Conservation (phyloP, 2,329 filamentous ascomycete species). For the Fusarium kyushuense region DNA sequence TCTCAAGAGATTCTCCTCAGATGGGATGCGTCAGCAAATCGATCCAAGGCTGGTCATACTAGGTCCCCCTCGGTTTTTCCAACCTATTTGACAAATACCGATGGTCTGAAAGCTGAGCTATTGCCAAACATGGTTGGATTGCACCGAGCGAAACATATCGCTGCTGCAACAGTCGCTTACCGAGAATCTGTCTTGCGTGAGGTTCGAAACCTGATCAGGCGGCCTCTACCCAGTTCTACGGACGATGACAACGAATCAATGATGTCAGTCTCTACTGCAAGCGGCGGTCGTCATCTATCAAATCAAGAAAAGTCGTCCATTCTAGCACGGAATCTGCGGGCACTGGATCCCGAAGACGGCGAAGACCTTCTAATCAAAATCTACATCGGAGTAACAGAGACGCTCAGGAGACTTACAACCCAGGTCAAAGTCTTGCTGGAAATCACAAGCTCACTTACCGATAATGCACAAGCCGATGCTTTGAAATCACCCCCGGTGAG, state of each 20-base stretch:
- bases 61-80: conserved; percentile 78
- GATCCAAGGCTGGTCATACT: conserved; percentile 74
- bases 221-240: conserved; percentile 88
- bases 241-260: conserved; percentile 95
- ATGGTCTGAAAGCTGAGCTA: conserved; percentile 77
- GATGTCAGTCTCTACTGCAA: conserved; percentile 83
- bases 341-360: conserved; percentile 84
- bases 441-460: conserved; percentile 81
- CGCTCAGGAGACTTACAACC: conserved; percentile 83
- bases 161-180: conserved; percentile 84
- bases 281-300: conserved; percentile 74
- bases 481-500: conserved; percentile 62
- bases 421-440: conserved; percentile 97
- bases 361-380: conserved; percentile 85
- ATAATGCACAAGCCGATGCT: conserved; percentile 54
- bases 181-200: conserved; percentile 87
- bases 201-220: conserved; percentile 85
- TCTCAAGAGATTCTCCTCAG: conserved; percentile 80
- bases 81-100: conserved; percentile 80
- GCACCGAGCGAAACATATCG: conserved; percentile 83
- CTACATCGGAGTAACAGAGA: conserved; percentile 90
- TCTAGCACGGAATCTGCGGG: conserved; percentile 86
- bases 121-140: conserved; percentile 80
- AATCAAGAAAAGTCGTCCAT: conserved; percentile 92
- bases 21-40: conserved; percentile 83